Conservation (phyloP, 163 green algal genomes). For the Chlamydomonas reinhardtii region DNA sequence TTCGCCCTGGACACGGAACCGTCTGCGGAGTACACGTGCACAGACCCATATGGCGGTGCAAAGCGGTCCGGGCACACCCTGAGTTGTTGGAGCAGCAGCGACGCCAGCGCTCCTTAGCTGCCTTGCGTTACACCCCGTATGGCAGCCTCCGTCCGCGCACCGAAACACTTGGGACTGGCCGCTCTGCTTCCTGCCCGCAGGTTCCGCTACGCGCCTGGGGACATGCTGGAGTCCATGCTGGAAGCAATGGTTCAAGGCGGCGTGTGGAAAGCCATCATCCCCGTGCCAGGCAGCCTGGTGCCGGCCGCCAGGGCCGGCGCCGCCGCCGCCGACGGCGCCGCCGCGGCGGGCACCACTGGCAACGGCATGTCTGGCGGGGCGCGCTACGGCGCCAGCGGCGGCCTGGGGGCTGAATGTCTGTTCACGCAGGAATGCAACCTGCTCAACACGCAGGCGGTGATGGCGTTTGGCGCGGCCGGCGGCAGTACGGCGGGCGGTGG, state of each 20-base stretch:
- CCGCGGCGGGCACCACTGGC: background rate
- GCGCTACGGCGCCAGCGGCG: background rate
- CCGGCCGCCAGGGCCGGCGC: background rate
- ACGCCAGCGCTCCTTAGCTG: too few relatives aligned
- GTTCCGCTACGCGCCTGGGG: background rate
- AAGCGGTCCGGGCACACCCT: too few relatives aligned
- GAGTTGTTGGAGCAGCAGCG: too few relatives aligned
- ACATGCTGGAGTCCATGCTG: constrained; percentile 33
- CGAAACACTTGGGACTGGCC: too few relatives aligned
- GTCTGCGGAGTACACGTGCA: too few relatives aligned
- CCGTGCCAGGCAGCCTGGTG: constrained; percentile 1
- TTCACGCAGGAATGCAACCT: constrained; percentile 12
- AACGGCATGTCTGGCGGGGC: background rate
- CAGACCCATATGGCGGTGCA: too few relatives aligned
- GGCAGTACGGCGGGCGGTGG: too few relatives aligned
- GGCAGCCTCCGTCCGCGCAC: too few relatives aligned
- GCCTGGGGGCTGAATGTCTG: background rate
- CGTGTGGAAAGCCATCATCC: constrained; percentile 34
- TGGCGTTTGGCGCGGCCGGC: too few relatives aligned
- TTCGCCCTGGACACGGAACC: too few relatives aligned
- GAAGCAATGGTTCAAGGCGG: constrained; percentile 44
- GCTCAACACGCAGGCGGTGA: background rate
- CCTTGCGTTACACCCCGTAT: too few relatives aligned
- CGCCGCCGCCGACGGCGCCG: background rate
- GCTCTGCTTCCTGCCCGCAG: background rate